Evolutionary conservation across 805 yeast genomes (phyloP).

Genomic region (Saccharomycopsis schoenii): DNA sequence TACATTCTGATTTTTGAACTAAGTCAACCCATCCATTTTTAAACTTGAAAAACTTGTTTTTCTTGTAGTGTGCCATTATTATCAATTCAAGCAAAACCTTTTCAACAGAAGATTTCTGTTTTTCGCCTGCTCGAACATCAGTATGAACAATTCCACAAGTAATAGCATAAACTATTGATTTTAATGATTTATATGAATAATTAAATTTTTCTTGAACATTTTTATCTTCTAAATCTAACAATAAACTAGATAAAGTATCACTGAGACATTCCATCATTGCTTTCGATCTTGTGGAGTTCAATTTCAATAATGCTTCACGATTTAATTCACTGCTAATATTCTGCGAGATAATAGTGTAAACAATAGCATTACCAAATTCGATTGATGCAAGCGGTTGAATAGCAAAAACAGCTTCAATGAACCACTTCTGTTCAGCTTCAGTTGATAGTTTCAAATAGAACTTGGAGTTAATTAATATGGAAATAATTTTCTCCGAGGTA

Average conservation of each 20-base stretch:
- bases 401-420: conserved; percentile 33
- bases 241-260: neutral
- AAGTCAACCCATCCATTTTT: conserved; percentile 71
- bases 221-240: neutral
- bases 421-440: conserved; percentile 43
- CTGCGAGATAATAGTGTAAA: neutral
- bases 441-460: conserved; percentile 40
- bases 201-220: conserved; percentile 20
- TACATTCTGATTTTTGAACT: conserved; percentile 46
- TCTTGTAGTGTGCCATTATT: conserved; percentile 35
- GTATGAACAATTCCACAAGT: conserved; percentile 21
- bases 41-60: conserved; percentile 22
- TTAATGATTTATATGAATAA: conserved; percentile 24
- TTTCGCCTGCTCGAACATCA: neutral
- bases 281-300: neutral
- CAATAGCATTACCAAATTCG: conserved; percentile 7
- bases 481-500: neutral
- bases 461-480: conserved; percentile 34
- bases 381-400: conserved; percentile 1
- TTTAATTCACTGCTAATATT: conserved; percentile 1
- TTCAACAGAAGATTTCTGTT: conserved; percentile 16
- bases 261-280: neutral
- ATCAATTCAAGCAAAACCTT: conserved; percentile 28
- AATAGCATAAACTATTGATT: conserved; percentile 31
- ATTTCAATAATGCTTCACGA: neutral